Evolutionary conservation across 2,329 filamentous ascomycete species (phyloP).

Genomic region (Aspergillus latus): DNA sequence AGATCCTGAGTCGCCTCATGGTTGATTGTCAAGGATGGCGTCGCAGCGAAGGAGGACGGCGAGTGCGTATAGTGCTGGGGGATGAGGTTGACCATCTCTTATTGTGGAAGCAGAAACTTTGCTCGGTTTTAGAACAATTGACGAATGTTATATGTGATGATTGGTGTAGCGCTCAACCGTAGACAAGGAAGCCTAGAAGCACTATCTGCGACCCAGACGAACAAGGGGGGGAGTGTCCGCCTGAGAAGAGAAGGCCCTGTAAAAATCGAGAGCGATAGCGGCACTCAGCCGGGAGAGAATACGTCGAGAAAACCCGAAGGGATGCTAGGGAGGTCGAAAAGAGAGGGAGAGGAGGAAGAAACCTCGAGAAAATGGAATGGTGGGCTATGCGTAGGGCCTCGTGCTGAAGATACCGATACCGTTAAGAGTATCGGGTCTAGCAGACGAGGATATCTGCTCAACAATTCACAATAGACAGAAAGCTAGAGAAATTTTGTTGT

Average conservation of each 20-base stretch:
- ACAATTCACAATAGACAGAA: slow-evolving; percentile 20
- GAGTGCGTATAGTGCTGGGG: slow-evolving; percentile 80
- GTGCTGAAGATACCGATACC: slow-evolving; percentile 80
- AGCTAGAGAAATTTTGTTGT: slow-evolving; percentile 10
- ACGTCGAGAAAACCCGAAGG: slow-evolving; percentile 53
- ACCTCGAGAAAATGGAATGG: slow-evolving; percentile 81
- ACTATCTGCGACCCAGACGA: slow-evolving; percentile 98
- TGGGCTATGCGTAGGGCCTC: slow-evolving; percentile 66
- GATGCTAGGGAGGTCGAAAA: slow-evolving; percentile 80
- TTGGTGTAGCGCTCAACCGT: slow-evolving; percentile 17
- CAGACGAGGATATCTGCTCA: slow-evolving; percentile 68
- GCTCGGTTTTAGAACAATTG: neutral
- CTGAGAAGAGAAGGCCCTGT: slow-evolving; percentile 94
- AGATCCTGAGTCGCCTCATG: slow-evolving; percentile 89
- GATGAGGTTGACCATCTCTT: slow-evolving; percentile 81
- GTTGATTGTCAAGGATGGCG: slow-evolving; percentile 93
- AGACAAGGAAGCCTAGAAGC: slow-evolving; percentile 62
- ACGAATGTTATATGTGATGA: neutral
- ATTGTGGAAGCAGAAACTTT: slow-evolving; percentile 3
- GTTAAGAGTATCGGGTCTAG: slow-evolving; percentile 78
- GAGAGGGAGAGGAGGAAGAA: slow-evolving; percentile 75
- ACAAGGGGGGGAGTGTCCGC: slow-evolving; percentile 76
- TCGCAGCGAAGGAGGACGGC: slow-evolving; percentile 71
- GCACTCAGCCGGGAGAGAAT: slow-evolving; percentile 71
- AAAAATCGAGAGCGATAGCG: slow-evolving; percentile 65